Conservation (phyloP, 2,329 filamentous ascomycete species). For the Colletotrichum simmondsii region DNA sequence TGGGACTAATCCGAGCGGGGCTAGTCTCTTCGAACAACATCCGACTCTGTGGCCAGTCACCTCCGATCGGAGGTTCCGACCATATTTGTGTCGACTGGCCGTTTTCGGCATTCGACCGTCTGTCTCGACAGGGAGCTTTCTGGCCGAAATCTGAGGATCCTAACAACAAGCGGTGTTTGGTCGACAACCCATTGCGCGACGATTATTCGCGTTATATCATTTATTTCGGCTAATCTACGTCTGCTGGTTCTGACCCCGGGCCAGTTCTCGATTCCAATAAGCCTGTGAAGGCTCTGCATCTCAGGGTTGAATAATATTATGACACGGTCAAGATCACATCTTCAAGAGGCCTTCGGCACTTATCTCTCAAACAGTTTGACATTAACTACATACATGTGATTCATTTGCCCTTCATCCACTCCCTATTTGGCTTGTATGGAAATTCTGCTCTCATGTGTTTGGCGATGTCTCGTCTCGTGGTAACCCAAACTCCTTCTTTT, state of each 20-base stretch:
- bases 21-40: neutral
- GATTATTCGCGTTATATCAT: neutral
- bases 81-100: neutral
- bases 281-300: too few species aligned
- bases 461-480: conserved; percentile 53
- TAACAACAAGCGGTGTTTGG: neutral
- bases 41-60: neutral
- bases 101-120: neutral
- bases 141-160: neutral
- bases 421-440: conserved; percentile 46
- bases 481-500: conserved; percentile 55
- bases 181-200: neutral
- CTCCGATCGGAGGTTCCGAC: conserved; percentile 6
- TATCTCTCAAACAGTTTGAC: neutral
- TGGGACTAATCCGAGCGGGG: neutral
- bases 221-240: too few species aligned
- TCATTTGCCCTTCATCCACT: conserved; percentile 30
- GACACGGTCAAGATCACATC: too few species aligned
- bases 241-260: too few species aligned
- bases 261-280: too few species aligned
- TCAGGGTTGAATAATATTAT: too few species aligned
- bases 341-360: too few species aligned
- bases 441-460: conserved; percentile 50
- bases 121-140: neutral
- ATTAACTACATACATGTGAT: rapidly evolving